Evolutionary conservation across 2,329 filamentous ascomycete genomes (phyloP).

Genomic region (Diaporthe longicolla): DNA sequence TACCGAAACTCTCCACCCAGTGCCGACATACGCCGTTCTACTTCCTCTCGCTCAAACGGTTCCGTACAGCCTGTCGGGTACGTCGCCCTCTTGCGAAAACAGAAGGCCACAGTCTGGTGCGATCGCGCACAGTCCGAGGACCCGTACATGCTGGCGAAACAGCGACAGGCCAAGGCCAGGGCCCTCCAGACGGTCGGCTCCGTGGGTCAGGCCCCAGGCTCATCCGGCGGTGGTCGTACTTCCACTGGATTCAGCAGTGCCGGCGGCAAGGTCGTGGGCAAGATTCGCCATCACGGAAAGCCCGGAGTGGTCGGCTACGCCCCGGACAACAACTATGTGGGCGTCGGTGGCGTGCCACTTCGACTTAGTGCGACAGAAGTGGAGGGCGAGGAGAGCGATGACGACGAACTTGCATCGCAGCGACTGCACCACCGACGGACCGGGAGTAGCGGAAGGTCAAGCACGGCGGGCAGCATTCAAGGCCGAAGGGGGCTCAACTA

Average conservation of each 20-base stretch:
- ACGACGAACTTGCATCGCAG: conserved; percentile 70
- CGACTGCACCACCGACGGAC: conserved; percentile 77
- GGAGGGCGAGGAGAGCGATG: conserved; percentile 87
- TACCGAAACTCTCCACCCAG: conserved; percentile 67
- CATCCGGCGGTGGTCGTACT: conserved; percentile 64
- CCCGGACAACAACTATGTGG: conserved; percentile 81
- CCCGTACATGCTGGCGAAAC: conserved; percentile 84
- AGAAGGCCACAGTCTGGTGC: conserved; percentile 99
- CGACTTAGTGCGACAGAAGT: conserved; percentile 96
- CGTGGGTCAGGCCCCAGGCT: conserved; percentile 63
- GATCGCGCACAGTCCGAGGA: conserved; percentile 95
- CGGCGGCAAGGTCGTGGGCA: conserved; percentile 78
- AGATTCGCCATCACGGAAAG: conserved; percentile 91
- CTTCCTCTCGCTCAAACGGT: conserved; percentile 80
- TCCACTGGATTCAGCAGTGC: conserved; percentile 74
- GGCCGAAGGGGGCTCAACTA: conserved; percentile 64
- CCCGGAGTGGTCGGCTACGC: conserved; percentile 84
- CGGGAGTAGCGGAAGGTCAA: conserved; percentile 83
- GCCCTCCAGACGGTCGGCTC: conserved; percentile 87
- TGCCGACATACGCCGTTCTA: conserved; percentile 79
- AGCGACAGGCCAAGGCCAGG: conserved; percentile 87
- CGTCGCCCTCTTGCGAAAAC: conserved; percentile 94
- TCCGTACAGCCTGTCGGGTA: conserved; percentile 79
- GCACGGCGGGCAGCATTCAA: conserved; percentile 61
- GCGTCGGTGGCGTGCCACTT: conserved; percentile 86